Percentiles rank a stretch among this genome's conserved stretches.
These are phyloP conservation scores for Cyclocybe aegerita DNA, from an alignment of 768 basidiomycete species.

Conservation along the genomic window DNA sequence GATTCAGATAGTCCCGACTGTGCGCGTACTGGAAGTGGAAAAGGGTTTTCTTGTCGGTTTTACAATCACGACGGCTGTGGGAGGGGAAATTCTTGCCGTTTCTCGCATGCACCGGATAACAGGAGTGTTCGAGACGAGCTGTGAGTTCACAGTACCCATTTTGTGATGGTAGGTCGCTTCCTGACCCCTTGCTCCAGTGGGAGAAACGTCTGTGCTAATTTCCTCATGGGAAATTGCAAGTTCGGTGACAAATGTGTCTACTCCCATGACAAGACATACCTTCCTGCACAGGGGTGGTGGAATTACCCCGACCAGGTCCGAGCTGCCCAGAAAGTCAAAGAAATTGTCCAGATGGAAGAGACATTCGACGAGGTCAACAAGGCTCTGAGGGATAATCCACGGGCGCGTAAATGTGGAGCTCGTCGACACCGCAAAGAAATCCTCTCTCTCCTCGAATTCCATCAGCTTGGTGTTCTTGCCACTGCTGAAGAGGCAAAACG, in stretches of 20 bases:
- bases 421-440: too few relatives aligned
- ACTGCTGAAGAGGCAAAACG: not conserved
- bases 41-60: conserved; percentile 42
- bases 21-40: conserved; percentile 42
- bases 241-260: conserved; percentile 41
- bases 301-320: conserved; percentile 16
- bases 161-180: not conserved
- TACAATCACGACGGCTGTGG: conserved; percentile 50
- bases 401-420: not conserved
- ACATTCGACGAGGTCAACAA: conserved; percentile 6
- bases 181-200: conserved; percentile 28
- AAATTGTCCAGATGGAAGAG: not conserved
- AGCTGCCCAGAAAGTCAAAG: conserved; percentile 8
- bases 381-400: conserved; percentile 6
- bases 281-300: conserved; percentile 43
- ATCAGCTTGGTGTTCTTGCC: not conserved
- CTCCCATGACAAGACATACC: conserved; percentile 37
- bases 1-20: conserved; percentile 56
- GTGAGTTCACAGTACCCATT: conserved; percentile 28
- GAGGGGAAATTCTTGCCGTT: conserved; percentile 38
- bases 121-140: conserved; percentile 49
- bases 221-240: conserved; percentile 38
- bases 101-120: conserved; percentile 50
- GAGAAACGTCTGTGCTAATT: conserved; percentile 46
- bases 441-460: not conserved